Evolutionary conservation across 768 basidiomycete species (phyloP).

Genomic region (Calvatia gigantea): DNA sequence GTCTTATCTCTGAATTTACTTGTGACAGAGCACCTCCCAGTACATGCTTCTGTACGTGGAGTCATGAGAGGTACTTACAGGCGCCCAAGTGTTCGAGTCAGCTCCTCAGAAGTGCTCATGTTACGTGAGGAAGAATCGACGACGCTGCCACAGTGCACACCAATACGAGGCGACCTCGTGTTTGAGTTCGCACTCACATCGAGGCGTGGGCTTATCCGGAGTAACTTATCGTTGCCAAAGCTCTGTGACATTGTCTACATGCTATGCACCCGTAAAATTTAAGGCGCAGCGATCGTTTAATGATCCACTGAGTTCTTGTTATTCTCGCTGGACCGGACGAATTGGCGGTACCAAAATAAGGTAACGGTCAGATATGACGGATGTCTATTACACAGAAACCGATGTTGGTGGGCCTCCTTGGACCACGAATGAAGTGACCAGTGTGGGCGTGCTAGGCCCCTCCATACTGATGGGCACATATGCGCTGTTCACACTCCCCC

Average conservation of each 20-base stretch:
- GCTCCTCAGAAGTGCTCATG: neutral
- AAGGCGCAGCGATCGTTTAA: neutral
- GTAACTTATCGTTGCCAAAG: neutral
- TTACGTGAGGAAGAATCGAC: neutral
- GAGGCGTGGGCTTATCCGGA: neutral
- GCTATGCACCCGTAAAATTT: neutral
- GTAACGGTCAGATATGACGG: no score
- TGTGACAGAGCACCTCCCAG: slow-evolving; percentile 31
- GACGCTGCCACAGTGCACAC: no score
- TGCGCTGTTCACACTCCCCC: no score
- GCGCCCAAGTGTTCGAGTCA: neutral
- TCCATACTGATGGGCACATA: no score
- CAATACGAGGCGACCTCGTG: slow-evolving; percentile 2
- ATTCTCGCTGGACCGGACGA: neutral
- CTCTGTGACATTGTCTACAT: neutral
- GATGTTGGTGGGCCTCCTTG: no score
- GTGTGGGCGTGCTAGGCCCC: no score
- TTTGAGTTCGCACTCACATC: neutral
- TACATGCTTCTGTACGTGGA: no score
- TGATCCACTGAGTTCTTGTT: neutral
- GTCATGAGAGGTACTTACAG: neutral
- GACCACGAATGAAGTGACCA: no score
- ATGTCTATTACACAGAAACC: no score
- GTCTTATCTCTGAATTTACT: slow-evolving; percentile 39
- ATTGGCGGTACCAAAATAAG: no score